Conservation (phyloP, 257 asterid species). For the Vinca minor region DNA sequence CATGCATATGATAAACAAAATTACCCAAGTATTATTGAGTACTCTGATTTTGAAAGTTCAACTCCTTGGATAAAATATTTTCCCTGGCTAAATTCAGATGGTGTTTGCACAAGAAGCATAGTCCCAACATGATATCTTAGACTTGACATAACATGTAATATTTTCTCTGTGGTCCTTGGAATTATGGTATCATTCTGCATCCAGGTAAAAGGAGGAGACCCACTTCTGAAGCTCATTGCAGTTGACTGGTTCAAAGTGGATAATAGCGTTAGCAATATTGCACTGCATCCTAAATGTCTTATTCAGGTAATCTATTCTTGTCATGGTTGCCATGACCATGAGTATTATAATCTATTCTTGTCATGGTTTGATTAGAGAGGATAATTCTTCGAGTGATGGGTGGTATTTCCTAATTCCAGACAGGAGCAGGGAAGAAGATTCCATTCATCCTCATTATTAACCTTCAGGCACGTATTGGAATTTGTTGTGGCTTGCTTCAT, state of each 20-base stretch:
- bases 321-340: background rate
- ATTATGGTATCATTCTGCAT: background rate
- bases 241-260: slow-evolving; percentile 98
- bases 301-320: slow-evolving; percentile 55
- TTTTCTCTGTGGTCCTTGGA: background rate
- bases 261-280: slow-evolving; percentile 45
- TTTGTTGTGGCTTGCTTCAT: background rate
- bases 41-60: background rate
- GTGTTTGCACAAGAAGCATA: background rate
- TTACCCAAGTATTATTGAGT: background rate
- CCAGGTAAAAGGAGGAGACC: slow-evolving; percentile 91
- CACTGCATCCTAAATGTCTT: slow-evolving; percentile 76
- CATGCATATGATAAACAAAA: background rate
- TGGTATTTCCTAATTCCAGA: slow-evolving; percentile 42
- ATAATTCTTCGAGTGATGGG: too few relatives aligned
- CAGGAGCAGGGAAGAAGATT: slow-evolving; percentile 65
- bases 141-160: background rate
- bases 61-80: background rate
- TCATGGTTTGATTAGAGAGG: background rate
- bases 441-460: slow-evolving; percentile 77
- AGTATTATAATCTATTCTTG: too few relatives aligned
- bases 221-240: slow-evolving; percentile 84
- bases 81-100: background rate
- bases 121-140: background rate
- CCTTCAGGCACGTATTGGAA: slow-evolving; percentile 56